phyloP scores from a whole-genome alignment of 306 rosid genomes.

The Dalbergia cochinchinensis region DNA sequence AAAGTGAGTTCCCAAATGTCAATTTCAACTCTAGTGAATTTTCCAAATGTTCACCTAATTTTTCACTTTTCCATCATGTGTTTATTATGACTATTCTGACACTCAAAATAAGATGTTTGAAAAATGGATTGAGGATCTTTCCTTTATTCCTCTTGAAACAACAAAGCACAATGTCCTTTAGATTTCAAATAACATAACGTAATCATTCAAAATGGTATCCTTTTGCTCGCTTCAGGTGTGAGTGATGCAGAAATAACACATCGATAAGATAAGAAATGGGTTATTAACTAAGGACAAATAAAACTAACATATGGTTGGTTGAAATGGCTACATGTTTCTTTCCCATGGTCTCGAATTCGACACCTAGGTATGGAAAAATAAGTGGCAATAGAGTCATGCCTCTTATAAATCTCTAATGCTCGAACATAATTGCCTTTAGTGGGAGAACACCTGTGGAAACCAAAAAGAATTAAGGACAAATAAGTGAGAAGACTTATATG shows the following conservation, averaged over 20 bases:
- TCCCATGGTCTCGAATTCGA: no score
- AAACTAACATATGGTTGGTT: no score
- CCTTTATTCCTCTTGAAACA: constrained; percentile 17
- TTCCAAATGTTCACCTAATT: constrained; percentile 59
- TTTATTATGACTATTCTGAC: background rate
- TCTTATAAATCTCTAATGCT: no score
- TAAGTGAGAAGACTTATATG: background rate
- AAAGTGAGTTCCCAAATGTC: constrained; percentile 45
- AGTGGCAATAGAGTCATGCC: no score
- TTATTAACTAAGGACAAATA: background rate
- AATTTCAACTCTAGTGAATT: constrained; percentile 43
- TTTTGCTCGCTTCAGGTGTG: background rate
- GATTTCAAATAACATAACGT: background rate
- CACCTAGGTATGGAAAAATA: no score
- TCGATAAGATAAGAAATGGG: background rate
- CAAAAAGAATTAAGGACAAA: background rate
- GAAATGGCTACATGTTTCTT: no score
- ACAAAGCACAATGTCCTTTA: background rate
- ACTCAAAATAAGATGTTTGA: constrained; percentile 20
- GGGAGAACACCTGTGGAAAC: no score
- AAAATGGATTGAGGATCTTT: constrained; percentile 26
- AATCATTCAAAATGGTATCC: constrained; percentile 3
- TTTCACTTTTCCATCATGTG: constrained; percentile 21
- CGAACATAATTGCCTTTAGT: no score
- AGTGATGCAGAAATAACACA: background rate